Percentiles rank a stretch among this genome's conserved stretches.
These are phyloP conservation scores for Sclerotinia borealis DNA, from an alignment of 2,329 filamentous ascomycete genomes.

Conservation along the genomic window DNA sequence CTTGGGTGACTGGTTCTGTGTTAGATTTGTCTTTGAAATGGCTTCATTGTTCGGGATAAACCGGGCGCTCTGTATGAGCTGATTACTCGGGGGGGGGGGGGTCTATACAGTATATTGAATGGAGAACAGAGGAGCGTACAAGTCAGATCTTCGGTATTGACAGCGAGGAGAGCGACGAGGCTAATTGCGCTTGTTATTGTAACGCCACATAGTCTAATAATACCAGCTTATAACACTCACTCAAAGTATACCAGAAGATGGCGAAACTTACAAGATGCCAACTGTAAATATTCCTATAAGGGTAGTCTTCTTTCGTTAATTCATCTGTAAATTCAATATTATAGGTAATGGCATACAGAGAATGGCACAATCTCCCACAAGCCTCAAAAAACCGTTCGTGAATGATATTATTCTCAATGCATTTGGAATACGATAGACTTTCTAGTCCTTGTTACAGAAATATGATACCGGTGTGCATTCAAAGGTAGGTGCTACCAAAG, in stretches of 20 bases:
- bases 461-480: constrained; percentile 19
- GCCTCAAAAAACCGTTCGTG: constrained; percentile 17
- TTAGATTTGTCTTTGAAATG: neutral
- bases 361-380: constrained; percentile 17
- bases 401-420: constrained; percentile 18
- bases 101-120: no score
- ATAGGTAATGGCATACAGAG: constrained; percentile 16
- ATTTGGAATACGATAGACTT: constrained; percentile 13
- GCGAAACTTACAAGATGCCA: constrained; percentile 15
- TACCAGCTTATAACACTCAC: neutral
- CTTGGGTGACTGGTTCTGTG: constrained; percentile 16
- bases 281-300: constrained; percentile 17
- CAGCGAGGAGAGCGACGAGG: neutral
- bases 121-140: neutral
- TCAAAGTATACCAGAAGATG: neutral
- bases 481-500: constrained; percentile 20
- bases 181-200: neutral
- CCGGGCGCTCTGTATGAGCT: no score
- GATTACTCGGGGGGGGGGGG: no score
- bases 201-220: neutral
- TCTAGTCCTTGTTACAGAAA: constrained; percentile 20
- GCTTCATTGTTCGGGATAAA: neutral
- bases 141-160: neutral
- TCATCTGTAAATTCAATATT: constrained; percentile 16
- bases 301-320: constrained; percentile 13